Base-by-base conservation (phyloP, 73 alveolate genomes). In the Paramecium pentaurelia region DNA sequence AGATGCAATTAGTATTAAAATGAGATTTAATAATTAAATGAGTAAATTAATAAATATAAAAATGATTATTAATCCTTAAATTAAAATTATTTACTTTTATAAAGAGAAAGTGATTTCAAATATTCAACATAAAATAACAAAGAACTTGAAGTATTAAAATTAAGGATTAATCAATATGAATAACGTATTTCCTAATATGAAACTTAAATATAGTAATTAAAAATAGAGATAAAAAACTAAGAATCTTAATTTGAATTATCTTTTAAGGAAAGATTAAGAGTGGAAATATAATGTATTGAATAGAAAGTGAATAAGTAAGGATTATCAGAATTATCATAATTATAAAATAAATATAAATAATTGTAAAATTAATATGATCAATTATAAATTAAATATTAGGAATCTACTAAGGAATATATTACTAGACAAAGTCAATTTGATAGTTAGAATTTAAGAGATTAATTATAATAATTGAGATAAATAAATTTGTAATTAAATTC, bases 31-130 rank as follows among this genome's bases (percentile, higher is more conserved):
- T 10, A 20, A 22, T 75, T 75, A 20, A 75, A 42, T 32, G 91
- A 80, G 6, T 80, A 80, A 27, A 80, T 42, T 45, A 80, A 32
- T 8, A 42, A 42, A 80, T 80, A 80, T 80, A 80, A 54, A 80
- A 25, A 47, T 44, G 91, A 80, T 18, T 80, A 80, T 49, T 77
- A 80, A 16, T 20, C 45, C 18, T 20, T 80, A 36, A 49, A 28
- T 27, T 44, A 42, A 9, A 42, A 80, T 32, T 80, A 45, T 18
- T 8, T 44, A 27, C 12, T 45, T 8, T 45, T 80, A 10, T 16
- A 80, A 54, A 80, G 91, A 45, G 91, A 80, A n/a, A 80, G 91
- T 73, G 87, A 73, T 18, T 2, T 44, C 2, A 73, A 40, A n/a
- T 73, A 20, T 18, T 37, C 34, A 34, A 8, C 16, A 3, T 37